These are phyloP conservation scores for Quercus glauca DNA, from an alignment of 306 rosid species.

Conservation along the genomic window DNA sequence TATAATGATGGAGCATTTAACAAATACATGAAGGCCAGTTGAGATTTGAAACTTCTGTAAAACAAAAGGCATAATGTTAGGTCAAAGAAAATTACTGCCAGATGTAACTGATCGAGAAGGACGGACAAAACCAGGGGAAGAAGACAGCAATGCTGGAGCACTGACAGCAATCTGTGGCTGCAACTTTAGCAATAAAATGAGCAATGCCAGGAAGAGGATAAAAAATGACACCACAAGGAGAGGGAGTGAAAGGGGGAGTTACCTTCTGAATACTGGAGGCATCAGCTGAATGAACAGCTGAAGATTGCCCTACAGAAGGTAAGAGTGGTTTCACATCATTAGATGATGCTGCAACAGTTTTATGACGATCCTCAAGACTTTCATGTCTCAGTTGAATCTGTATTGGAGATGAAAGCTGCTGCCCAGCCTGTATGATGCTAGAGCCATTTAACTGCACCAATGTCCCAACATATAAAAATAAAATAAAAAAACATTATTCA, in stretches of 20 bases:
- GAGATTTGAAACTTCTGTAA: not conserved
- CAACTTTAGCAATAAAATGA: conserved; percentile 20
- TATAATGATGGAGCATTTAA: not conserved
- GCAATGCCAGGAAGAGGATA: not conserved
- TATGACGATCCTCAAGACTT: conserved; percentile 66
- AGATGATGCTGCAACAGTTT: conserved; percentile 43
- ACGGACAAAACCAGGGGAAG: conserved; percentile 80
- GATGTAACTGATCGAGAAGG: conserved; percentile 68
- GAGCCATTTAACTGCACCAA: conserved; percentile 64
- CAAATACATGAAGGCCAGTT: conserved; percentile 19
- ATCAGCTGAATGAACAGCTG: conserved; percentile 46
- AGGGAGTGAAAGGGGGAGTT: not conserved
- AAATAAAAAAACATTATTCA: conserved; percentile 1
- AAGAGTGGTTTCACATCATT: conserved; percentile 56
- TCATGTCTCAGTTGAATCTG: conserved; percentile 87
- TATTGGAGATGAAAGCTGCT: conserved; percentile 47
- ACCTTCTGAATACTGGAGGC: conserved; percentile 63
- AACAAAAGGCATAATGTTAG: not conserved
- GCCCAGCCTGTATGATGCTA: conserved; percentile 55
- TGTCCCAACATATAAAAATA: conserved; percentile 16
- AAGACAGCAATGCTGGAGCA: conserved; percentile 51
- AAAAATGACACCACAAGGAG: conserved; percentile 8
- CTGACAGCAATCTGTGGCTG: conserved; percentile 55
- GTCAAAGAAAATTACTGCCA: conserved; percentile 50
- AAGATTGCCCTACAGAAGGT: conserved; percentile 60